Evolutionary conservation across 2,329 filamentous ascomycete genomes (phyloP).

Genomic region (Ceratocystiopsis minuta): DNA sequence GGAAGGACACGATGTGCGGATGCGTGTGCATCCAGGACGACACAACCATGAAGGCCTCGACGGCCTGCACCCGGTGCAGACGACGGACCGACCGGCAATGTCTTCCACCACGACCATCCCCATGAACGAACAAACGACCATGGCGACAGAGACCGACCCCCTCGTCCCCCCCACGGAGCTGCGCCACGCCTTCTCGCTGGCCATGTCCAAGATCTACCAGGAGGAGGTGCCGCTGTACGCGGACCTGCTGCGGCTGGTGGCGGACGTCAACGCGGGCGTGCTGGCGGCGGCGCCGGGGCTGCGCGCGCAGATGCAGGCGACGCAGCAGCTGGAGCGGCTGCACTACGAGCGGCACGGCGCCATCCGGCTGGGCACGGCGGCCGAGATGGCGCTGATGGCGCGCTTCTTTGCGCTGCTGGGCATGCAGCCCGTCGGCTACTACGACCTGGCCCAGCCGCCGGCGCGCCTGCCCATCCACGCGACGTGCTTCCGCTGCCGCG

Average conservation of each 20-base stretch:
- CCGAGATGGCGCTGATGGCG: conserved; percentile 23
- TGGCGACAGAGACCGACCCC: too few relatives aligned
- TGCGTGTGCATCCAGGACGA: too few relatives aligned
- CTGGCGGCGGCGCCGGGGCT: background rate
- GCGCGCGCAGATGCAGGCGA: background rate
- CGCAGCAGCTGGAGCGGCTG: background rate
- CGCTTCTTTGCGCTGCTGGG: conserved; percentile 28
- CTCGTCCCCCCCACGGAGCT: too few relatives aligned
- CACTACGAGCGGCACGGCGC: conserved; percentile 23
- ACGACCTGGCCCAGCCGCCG: conserved; percentile 23
- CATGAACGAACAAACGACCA: too few relatives aligned
- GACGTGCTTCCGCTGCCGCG: conserved; percentile 29
- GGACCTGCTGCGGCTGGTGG: background rate
- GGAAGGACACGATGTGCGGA: too few relatives aligned
- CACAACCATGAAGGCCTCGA: too few relatives aligned
- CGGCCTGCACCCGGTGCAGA: too few relatives aligned
- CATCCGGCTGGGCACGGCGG: conserved; percentile 26
- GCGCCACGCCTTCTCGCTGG: background rate
- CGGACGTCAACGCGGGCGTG: background rate
- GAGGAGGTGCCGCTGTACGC: conserved; percentile 1
- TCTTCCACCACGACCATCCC: background rate
- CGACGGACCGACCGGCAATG: too few relatives aligned
- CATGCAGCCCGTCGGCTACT: conserved; percentile 32
- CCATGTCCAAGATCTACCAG: conserved; percentile 1
- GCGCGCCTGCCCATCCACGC: conserved; percentile 32